Percentiles rank a stretch among this genome's conserved stretches.
phyloP scores from a whole-genome alignment of 352 stramenopile genomes.

The Pythium volutum region DNA sequence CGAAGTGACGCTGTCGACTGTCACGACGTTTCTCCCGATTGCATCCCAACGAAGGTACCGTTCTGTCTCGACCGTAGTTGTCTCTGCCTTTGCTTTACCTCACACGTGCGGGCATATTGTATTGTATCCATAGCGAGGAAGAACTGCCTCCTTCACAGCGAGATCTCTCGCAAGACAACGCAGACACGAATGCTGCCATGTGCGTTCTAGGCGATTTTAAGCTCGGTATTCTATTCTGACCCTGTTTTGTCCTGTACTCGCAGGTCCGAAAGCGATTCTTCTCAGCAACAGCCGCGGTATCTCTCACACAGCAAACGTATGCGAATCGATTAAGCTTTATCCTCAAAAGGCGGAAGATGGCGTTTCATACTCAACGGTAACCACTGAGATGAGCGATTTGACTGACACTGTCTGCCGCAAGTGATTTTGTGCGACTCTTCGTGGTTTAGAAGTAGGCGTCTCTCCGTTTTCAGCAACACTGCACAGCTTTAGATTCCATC shows the following conservation, averaged over 20 bases:
- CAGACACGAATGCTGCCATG: not conserved
- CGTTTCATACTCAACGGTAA: not conserved
- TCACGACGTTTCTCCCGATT: conserved; percentile 74
- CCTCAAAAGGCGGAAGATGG: not conserved
- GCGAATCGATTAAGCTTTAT: conserved; percentile 22
- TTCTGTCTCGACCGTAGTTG: not conserved
- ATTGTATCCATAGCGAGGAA: conserved; percentile 12
- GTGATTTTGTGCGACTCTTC: conserved; percentile 14
- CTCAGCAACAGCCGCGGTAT: conserved; percentile 50
- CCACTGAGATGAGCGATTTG: conserved; percentile 1
- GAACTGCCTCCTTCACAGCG: conserved; percentile 1
- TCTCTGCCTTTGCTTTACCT: not conserved
- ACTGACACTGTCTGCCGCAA: not conserved
- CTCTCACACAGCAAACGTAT: conserved; percentile 58
- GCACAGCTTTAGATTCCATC: not conserved
- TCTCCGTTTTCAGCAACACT: not conserved
- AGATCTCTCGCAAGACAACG: not conserved
- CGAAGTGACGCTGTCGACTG: conserved; percentile 79
- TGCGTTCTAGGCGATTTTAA: not conserved
- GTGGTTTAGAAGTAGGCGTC: not conserved
- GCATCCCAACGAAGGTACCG: conserved; percentile 51
- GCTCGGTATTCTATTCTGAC: not conserved
- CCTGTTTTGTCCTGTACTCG: not conserved
- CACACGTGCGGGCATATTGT: not conserved
- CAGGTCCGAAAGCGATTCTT: conserved; percentile 38